These are phyloP conservation scores for Gorgonomyces haynaldii DNA, from an alignment of 192 early-diverging fungal genomes.

Conservation along the genomic window DNA sequence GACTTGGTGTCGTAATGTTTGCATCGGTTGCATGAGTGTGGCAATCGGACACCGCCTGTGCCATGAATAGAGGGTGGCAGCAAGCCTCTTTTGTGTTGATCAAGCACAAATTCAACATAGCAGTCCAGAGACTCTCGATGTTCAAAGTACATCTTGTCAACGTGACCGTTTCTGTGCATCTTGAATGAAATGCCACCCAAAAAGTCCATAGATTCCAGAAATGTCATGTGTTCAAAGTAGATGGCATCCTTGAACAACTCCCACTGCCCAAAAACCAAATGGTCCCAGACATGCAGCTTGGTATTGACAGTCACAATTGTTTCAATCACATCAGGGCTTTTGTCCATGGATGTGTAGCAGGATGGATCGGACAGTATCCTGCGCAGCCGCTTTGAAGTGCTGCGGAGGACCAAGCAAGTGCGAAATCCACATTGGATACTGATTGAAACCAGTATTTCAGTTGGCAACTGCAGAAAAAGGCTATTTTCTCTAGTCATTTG, in stretches of 20 bases:
- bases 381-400: constrained; percentile 10
- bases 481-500: background rate
- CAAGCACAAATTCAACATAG: constrained; percentile 14
- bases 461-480: constrained; percentile 16
- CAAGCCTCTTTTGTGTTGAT: constrained; percentile 7
- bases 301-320: constrained; percentile 22
- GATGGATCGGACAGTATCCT: constrained; percentile 14
- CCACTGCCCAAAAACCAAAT: constrained; percentile 38
- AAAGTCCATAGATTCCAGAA: constrained; percentile 29
- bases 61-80: constrained; percentile 20
- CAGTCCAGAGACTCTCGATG: constrained; percentile 30
- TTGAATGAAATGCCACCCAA: constrained; percentile 28
- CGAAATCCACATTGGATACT: constrained; percentile 27
- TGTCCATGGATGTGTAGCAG: constrained; percentile 17
- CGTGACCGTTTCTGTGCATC: constrained; percentile 5
- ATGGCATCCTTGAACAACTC: background rate
- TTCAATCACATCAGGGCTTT: constrained; percentile 18
- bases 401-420: constrained; percentile 15
- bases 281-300: constrained; percentile 30
- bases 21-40: constrained; percentile 22
- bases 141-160: constrained; percentile 24
- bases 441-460: constrained; percentile 27
- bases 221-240: constrained; percentile 31
- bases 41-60: constrained; percentile 4
- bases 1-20: constrained; percentile 20